A percentile compares a stretch with the other conserved stretches of the same genome.
These are phyloP conservation scores for Noccaea bulbosa DNA, from an alignment of 345 rosid genomes.

Conservation along the genomic window DNA sequence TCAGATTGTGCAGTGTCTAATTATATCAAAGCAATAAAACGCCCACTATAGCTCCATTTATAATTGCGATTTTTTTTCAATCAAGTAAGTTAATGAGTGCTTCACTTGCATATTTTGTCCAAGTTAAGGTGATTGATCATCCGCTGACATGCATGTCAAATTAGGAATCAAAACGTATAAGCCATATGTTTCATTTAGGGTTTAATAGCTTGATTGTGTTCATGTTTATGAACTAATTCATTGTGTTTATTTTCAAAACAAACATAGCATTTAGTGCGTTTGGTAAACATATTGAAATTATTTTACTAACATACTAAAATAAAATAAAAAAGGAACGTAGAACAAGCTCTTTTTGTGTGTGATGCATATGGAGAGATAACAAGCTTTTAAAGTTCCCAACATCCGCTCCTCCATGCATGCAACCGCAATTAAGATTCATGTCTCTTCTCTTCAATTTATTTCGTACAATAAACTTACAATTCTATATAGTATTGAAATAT, in stretches of 20 bases:
- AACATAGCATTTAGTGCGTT: background rate
- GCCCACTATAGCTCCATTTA: slow-evolving; percentile 8
- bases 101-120: background rate
- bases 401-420: slow-evolving; percentile 39
- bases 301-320: no score
- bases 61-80: background rate
- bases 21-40: background rate
- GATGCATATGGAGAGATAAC: no score
- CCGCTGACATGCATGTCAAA: slow-evolving; percentile 16
- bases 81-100: background rate
- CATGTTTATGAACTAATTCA: background rate
- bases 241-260: background rate
- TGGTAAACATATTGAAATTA: background rate
- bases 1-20: background rate
- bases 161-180: slow-evolving; percentile 8
- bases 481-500: slow-evolving; percentile 2
- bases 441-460: slow-evolving; percentile 15
- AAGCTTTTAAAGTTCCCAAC: slow-evolving; percentile 36
- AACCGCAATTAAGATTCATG: slow-evolving; percentile 32
- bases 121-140: background rate
- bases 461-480: slow-evolving; percentile 20
- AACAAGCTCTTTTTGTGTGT: no score
- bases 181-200: background rate
- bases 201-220: background rate
- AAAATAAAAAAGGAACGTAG: no score